Percentiles rank a stretch among this genome's conserved stretches.
phyloP scores from a whole-genome alignment of 202 grass and related monocot genomes.

The Cymbopogon flexuosus region DNA sequence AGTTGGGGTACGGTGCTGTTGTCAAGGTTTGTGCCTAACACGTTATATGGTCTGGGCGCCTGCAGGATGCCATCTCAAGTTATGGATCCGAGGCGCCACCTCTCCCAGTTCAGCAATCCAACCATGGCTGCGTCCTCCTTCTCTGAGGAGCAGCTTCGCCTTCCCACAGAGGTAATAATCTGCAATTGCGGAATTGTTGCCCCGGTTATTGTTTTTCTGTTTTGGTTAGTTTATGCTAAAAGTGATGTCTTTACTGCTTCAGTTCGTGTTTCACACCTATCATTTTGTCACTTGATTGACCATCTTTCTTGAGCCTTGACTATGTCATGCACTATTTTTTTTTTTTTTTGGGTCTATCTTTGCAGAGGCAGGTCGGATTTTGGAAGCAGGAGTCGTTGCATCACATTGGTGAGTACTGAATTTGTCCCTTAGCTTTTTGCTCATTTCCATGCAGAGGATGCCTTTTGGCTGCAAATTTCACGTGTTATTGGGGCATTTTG shows the following conservation, averaged over 20 bases:
- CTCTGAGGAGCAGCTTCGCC: constrained; percentile 57
- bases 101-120: constrained; percentile 37
- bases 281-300: background rate
- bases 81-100: constrained; percentile 71
- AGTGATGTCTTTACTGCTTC: background rate
- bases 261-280: background rate
- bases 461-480: constrained; percentile 4
- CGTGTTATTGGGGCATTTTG: background rate
- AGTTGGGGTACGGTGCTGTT: constrained; percentile 11
- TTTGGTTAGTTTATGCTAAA: constrained; percentile 20
- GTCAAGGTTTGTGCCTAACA: constrained; percentile 23
- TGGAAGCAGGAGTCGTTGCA: constrained; percentile 61
- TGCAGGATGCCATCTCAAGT: constrained; percentile 67
- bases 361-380: constrained; percentile 82
- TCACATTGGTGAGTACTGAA: constrained; percentile 49
- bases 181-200: background rate
- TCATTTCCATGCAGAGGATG: constrained; percentile 5
- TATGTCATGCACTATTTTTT: constrained; percentile 26
- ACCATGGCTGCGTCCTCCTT: constrained; percentile 50
- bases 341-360: constrained; percentile 33
- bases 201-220: constrained; percentile 9
- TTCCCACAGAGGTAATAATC: constrained; percentile 58
- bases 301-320: constrained; percentile 6
- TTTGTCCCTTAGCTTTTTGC: constrained; percentile 9
- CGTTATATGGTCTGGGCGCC: constrained; percentile 20